A percentile compares a stretch with the other conserved stretches of the same genome.
phyloP scores from a whole-genome alignment of 495 filamentous ascomycete species.

The Aspergillus homomorphus region DNA sequence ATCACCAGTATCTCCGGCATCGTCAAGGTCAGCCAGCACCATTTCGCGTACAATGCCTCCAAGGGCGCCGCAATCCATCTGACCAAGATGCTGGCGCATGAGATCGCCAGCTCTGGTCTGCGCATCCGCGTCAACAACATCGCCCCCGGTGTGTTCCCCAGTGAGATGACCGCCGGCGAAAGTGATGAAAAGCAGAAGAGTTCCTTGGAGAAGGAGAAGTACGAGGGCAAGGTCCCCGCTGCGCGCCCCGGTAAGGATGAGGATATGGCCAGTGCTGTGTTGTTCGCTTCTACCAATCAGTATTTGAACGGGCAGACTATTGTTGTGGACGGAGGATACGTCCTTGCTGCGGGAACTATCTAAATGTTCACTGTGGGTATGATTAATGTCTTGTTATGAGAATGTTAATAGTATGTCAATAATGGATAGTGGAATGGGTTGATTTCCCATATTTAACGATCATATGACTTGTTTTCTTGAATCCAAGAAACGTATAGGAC shows the following conservation, averaged over 20 bases:
- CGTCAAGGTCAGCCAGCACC: conserved; percentile 47
- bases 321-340: conserved; percentile 63
- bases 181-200: conserved; percentile 53
- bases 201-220: conserved; percentile 56
- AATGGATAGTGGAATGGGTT: too few species aligned
- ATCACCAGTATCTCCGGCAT: conserved; percentile 55
- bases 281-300: conserved; percentile 63
- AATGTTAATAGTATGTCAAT: background rate
- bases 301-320: conserved; percentile 70
- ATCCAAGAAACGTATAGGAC: too few species aligned
- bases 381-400: conserved; percentile 1
- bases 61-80: conserved; percentile 53
- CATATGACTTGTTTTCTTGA: too few species aligned
- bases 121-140: conserved; percentile 52
- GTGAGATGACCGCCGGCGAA: conserved; percentile 53
- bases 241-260: conserved; percentile 63
- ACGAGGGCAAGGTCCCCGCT: conserved; percentile 55
- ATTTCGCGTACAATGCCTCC: conserved; percentile 52
- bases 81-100: conserved; percentile 53
- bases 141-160: conserved; percentile 54
- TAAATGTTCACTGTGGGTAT: background rate
- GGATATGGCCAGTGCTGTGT: conserved; percentile 68
- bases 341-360: conserved; percentile 34
- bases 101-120: conserved; percentile 41
- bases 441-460: too few species aligned